phyloP scores from a whole-genome alignment of 225 moss, liverwort and hornwort species.

The Antitrichia curtipendula region DNA sequence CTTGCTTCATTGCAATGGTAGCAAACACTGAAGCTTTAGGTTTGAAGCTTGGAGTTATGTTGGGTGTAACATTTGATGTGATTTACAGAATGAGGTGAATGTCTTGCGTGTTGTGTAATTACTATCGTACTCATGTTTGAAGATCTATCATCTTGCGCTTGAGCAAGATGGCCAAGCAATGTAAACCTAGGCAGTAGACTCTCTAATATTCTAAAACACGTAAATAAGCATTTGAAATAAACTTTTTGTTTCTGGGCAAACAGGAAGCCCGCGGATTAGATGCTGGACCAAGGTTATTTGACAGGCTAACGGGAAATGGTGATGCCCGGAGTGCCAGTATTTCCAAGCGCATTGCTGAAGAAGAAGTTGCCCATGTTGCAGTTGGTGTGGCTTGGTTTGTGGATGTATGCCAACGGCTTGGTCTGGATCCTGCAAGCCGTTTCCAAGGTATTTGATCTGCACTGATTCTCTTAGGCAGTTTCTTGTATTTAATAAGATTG shows the following conservation, averaged over 20 bases:
- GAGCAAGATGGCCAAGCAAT: background rate
- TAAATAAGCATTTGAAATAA: background rate
- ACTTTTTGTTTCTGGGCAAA: background rate
- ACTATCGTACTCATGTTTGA: background rate
- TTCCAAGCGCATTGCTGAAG: slow-evolving; percentile 74
- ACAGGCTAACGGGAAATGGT: slow-evolving; percentile 63
- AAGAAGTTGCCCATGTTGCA: slow-evolving; percentile 92
- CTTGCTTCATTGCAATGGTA: background rate
- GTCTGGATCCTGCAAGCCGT: slow-evolving; percentile 46
- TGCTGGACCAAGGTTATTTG: slow-evolving; percentile 87
- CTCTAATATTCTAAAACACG: background rate
- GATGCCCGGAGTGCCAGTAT: slow-evolving; percentile 77
- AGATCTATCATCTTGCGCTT: background rate
- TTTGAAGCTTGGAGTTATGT: background rate
- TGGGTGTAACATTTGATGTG: background rate
- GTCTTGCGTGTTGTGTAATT: background rate
- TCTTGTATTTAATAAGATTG: background rate
- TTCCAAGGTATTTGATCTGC: slow-evolving; percentile 46
- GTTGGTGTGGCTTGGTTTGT: slow-evolving; percentile 89
- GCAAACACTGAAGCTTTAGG: background rate
- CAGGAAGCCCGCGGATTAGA: slow-evolving; percentile 93
- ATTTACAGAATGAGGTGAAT: background rate
- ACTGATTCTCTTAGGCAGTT: background rate
- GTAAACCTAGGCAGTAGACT: background rate
- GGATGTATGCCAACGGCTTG: slow-evolving; percentile 57